phyloP scores from a whole-genome alignment of 257 asterid genomes.

The Plantago ovata region DNA sequence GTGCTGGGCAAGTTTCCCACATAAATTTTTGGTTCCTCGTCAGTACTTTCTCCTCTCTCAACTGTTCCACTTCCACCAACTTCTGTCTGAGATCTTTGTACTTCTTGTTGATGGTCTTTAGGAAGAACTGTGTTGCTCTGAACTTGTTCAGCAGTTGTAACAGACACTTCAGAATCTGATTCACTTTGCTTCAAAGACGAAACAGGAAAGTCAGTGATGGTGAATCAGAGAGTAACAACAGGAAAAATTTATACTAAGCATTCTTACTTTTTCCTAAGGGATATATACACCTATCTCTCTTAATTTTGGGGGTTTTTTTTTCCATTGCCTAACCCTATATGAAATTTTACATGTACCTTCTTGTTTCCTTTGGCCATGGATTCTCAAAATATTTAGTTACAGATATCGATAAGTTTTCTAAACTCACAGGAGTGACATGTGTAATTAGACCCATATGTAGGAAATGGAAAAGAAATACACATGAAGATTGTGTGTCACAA shows the following conservation, averaged over 20 bases:
- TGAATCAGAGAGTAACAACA: neutral
- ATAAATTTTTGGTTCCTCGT: neutral
- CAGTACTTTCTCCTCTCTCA: neutral
- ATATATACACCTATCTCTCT: no score
- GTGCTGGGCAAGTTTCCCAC: neutral
- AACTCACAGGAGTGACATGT: no score
- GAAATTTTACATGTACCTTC: no score
- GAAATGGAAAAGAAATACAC: no score
- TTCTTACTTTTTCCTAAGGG: no score
- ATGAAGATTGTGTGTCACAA: no score
- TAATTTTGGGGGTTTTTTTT: no score
- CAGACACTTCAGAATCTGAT: neutral
- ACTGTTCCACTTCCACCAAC: neutral
- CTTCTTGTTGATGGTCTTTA: neutral
- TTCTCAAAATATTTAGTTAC: no score
- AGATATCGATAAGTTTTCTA: no score
- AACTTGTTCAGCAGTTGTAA: neutral
- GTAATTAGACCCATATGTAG: no score
- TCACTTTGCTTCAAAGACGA: neutral
- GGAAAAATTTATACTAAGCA: neutral
- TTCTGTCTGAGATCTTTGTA: neutral
- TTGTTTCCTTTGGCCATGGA: no score
- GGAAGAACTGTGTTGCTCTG: neutral
- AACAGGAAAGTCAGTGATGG: neutral
- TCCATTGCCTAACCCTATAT: no score